phyloP scores from a whole-genome alignment of 441 rosid genomes.

The Erodium texanum region DNA sequence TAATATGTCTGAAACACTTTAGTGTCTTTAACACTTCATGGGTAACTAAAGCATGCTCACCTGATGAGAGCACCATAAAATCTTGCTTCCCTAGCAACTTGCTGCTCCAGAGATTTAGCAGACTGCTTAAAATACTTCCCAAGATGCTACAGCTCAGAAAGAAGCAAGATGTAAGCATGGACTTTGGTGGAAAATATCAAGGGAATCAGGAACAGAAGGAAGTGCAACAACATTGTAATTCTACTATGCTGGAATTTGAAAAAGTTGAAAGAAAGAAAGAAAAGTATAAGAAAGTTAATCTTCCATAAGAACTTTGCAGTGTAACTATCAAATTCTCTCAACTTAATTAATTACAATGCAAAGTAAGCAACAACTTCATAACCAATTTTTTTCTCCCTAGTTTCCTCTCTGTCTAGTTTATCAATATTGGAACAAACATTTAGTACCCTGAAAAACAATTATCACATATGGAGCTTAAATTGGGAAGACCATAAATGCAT shows the following conservation, averaged over 20 bases:
- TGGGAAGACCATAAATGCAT: neutral
- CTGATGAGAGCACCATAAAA: conserved; percentile 95
- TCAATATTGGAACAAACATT: neutral
- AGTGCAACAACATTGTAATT: neutral
- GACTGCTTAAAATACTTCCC: conserved; percentile 92
- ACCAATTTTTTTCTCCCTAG: neutral
- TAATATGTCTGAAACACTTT: neutral
- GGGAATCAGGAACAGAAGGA: conserved; percentile 8
- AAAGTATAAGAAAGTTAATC: neutral
- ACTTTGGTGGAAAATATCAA: conserved; percentile 12
- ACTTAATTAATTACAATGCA: neutral
- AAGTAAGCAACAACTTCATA: neutral
- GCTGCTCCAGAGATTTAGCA: conserved; percentile 77
- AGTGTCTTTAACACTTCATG: conserved; percentile 3
- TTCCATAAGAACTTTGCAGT: neutral
- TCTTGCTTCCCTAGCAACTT: conserved; percentile 74
- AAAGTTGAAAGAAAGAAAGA: neutral
- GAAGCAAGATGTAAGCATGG: conserved; percentile 11
- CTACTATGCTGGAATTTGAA: neutral
- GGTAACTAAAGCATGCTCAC: conserved; percentile 26
- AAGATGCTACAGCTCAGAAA: conserved; percentile 50
- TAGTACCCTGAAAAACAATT: neutral
- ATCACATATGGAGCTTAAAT: neutral
- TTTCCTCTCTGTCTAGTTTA: neutral
- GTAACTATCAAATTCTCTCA: neutral